A percentile compares a stretch with the other conserved stretches of the same genome.
Conservation (phyloP, 768 basidiomycete genomes). For the Suillus subaureus region DNA sequence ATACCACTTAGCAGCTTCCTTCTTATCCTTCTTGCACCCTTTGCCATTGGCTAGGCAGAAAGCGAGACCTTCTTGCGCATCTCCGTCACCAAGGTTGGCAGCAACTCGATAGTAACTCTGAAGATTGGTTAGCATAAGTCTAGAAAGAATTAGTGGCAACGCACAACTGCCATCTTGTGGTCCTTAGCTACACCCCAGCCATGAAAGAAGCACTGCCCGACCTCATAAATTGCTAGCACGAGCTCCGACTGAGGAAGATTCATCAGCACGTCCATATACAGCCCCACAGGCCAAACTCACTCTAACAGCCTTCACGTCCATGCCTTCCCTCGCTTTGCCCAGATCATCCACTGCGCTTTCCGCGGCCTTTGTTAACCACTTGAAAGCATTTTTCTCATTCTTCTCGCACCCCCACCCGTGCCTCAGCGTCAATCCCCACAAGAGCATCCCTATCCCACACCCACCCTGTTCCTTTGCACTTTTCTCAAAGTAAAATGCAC, state of each 20-base stretch:
- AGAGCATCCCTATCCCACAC: constrained; percentile 87
- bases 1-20: constrained; percentile 89
- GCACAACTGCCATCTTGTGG: constrained; percentile 85
- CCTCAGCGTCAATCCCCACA: constrained; percentile 85
- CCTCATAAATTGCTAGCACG: constrained; percentile 88
- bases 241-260: constrained; percentile 61
- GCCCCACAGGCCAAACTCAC: constrained; percentile 31
- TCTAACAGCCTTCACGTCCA: constrained; percentile 57
- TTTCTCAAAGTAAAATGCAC: constrained; percentile 74
- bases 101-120: constrained; percentile 86
- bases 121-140: constrained; percentile 3
- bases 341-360: constrained; percentile 79
- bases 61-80: constrained; percentile 85
- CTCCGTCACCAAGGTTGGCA: constrained; percentile 80
- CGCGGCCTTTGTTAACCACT: constrained; percentile 82
- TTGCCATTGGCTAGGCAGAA: constrained; percentile 87
- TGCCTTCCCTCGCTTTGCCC: constrained; percentile 58
- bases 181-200: constrained; percentile 90
- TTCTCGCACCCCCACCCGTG: constrained; percentile 89
- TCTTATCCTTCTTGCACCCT: constrained; percentile 87
- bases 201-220: constrained; percentile 90
- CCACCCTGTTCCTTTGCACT: constrained; percentile 76
- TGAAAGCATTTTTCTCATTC: constrained; percentile 79
- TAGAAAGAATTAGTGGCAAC: constrained; percentile 29
- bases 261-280: background rate